Base-by-base conservation (phyloP, 441 rosid genomes). In the Omphalea diandra region DNA sequence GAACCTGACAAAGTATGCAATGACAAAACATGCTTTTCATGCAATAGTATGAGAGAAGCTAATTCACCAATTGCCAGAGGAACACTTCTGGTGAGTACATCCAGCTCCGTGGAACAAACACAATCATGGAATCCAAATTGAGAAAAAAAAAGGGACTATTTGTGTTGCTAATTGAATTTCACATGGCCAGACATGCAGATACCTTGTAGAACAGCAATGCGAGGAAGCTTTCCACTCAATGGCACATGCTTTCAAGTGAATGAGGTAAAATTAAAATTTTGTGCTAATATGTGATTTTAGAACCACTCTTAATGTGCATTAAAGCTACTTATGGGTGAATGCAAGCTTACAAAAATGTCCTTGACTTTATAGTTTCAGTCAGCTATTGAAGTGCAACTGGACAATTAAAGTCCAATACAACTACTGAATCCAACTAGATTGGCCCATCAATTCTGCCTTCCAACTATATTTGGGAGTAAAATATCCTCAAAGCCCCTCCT, bases 201-300 rank as follows among this genome's bases (percentile, higher is more conserved):
- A 82, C 99, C 99, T 62, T 89, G 97, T 77, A 76, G 99, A 85
- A 92, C 97, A 74, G 99, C 98, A 57, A 92, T 83, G 97, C 83
- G 90, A 83, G 99, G 99, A 86, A 89, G 95, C 65, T 95, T 95
- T 75, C 99, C 99, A 10, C 85, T 95, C 29, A 95, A 95, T 67
- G 98, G 99, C 61, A 95, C 99, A 3, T 95, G 93, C 75, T 95
- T 92, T 75, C 99, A 95, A 84, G 96, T 95, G 9, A 95, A 95
- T 46, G 98, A 95, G 96, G 97, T 87, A 79, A 76, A n/a, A 31
- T 24, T 26, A 10, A 44, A 20, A 2, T 27, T 56, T 4, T 54
- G 32, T 15, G 18, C 52, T 31, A n/a, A 49, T n/a, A 47, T 33
- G 20, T 20, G 22, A 29, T 73, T 46, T 12, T 40, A 17, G 12